Base-by-base conservation (phyloP, 169 alveolate genomes). In the Cytauxzoon felis region DNA sequence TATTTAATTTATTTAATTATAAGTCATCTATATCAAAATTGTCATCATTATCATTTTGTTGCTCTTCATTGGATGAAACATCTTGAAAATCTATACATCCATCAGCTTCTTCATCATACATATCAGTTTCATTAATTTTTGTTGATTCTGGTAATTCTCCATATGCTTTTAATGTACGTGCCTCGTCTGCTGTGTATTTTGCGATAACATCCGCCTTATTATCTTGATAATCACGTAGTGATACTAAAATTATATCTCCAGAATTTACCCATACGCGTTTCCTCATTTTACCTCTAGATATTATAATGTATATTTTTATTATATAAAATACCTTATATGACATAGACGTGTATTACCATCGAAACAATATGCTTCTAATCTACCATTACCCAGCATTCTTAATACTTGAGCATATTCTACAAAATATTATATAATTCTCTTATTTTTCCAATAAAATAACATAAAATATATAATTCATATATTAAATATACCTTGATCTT, bases 81-180 rank as follows among this genome's bases (percentile, higher is more conserved):
- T 91, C 94, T 73, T 88, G 93, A 76, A 89, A 89, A 51, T 90
- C 95, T 40, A 90, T 88, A 19, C 92, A 92, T 41, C 87, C 91
- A 68, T 90, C 95, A 59, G 79, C 94, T 73, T 90, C 94, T 32
- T 90, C 97, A 64, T 91, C 97, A 42, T 88, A 91, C 50, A 86
- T 68, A 50, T 88, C 96, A 26, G 95, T 89, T 66, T 95, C 98
- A 68, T 93, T 92, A 66, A 96, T 87, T 75, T 93, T 95, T 60
- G 96, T 91, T 19, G 95, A 85, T 62, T 97, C 99, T 8, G 99
- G 99, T 57, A 97, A 89, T 70, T 97, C 99, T 18, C 99, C 98
- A 19, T 84, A 93, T 53, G 93, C 90, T 88, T 96, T 96, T 36
- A 97, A 81, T 45, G 93, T 90, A 32, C 98, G 91, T 1, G 98